Evolutionary conservation across 768 basidiomycete genomes (phyloP).

Genomic region (Chalciporus piperatus): DNA sequence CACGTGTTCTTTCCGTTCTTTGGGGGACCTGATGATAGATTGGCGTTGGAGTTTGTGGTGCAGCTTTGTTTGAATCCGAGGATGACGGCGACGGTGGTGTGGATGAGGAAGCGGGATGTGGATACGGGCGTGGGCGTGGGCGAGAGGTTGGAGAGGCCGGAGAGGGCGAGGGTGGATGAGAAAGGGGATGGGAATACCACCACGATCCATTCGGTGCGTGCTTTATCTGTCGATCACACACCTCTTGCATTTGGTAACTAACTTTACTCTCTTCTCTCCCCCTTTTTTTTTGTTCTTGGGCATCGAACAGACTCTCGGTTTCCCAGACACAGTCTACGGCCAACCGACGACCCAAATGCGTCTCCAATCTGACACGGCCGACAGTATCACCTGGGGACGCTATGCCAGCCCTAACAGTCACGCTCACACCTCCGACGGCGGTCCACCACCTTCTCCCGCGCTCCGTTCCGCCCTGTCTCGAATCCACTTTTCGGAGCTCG

Average conservation of each 20-base stretch:
- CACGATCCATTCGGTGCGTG: neutral
- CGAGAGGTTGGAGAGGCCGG: slow-evolving; percentile 7
- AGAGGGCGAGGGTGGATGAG: neutral
- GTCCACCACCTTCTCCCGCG: slow-evolving; percentile 8
- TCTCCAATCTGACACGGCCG: slow-evolving; percentile 81
- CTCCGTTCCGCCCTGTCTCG: slow-evolving; percentile 44
- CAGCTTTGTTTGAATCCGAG: slow-evolving; percentile 73
- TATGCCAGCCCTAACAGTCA: slow-evolving; percentile 40
- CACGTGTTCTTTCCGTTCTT: slow-evolving; percentile 89
- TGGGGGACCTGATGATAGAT: slow-evolving; percentile 90
- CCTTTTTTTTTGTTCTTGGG: no score
- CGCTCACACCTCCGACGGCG: no score
- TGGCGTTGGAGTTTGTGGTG: slow-evolving; percentile 79
- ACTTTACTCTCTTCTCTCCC: neutral
- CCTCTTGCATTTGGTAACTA: neutral
- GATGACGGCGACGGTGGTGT: slow-evolving; percentile 72
- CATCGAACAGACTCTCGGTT: slow-evolving; percentile 31
- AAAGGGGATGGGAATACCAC: neutral
- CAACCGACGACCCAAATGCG: slow-evolving; percentile 59
- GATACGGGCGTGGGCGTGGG: slow-evolving; percentile 7
- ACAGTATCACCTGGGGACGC: slow-evolving; percentile 70
- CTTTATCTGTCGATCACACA: no score
- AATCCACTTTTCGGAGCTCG: slow-evolving; percentile 57
- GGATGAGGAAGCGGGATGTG: slow-evolving; percentile 52
- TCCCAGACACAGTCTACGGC: slow-evolving; percentile 72